Base-by-base conservation (phyloP, 2,329 filamentous ascomycete species). In the Diaporthe citrichinensis region DNA sequence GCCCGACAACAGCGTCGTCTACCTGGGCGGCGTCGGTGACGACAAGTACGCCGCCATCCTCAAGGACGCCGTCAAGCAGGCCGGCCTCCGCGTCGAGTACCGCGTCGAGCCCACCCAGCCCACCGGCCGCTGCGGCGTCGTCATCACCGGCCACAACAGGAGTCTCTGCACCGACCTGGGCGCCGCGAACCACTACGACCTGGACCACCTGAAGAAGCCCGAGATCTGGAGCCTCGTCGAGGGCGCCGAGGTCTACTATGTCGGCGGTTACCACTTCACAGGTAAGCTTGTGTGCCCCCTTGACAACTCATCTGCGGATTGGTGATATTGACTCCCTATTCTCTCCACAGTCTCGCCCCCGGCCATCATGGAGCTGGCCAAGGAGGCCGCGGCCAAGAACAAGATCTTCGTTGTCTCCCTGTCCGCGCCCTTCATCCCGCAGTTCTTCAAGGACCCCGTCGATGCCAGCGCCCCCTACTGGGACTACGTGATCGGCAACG, bases 391-490 rank as follows among this genome's bases (percentile, higher is more conserved):
- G 53, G 88, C 90, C 78, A 92, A 95, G 85, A 93, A 98, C 90
- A 99, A 99, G 92, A 89, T 90, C 77, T 98, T 98, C 85, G 92
- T 96, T 81, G 92, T 99, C 80, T 97, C 95, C 80, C 92, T 99
- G 77, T 97, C 95, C 71, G 97, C 97, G 10, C 97, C 97, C 76
- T 99, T 99, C 89, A 98, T 99, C 82, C 89, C 94, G 53, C 94
- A 98, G 84, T 98, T 98, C 91, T 99, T 98, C 93, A 98, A 98
- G 90, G 96, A 98, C 68, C 94, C 92, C 79, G 91, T 99, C 65
- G 95, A 98, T 86, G 92, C 92, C 81, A 93, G 94, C 73, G 89
- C 95, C 72, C 94, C 94, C 41, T 98, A 98, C 91, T 97, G 95
- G 90, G 96, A 98, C 88, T 97, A 96, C 86, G 89, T 98, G 77